Evolutionary conservation across 331 rosid genomes (phyloP), one percentile per base, ranked within the genome.

Genomic region (Stylosanthes scabra): DNA sequence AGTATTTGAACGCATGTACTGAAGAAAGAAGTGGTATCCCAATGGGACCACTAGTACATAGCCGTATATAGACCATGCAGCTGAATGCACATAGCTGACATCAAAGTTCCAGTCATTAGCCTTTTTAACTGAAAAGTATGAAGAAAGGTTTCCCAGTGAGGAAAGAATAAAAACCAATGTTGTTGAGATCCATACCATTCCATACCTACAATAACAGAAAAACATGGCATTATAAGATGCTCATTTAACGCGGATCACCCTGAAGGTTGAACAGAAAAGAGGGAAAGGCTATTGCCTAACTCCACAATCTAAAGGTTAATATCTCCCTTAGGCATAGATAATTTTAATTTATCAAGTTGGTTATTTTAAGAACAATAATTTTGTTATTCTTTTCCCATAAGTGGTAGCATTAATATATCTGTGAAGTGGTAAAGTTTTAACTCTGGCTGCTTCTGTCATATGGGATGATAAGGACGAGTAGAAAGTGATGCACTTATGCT

Each of bases 141-240:
- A 88, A 27, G 97, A 97, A 78, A 93, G 78, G 81, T 95, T 95
- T 84, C 99, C 99, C 76, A 90, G 83, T 6, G 97, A 75, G 60
- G 97, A 88, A 85, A 95, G 97, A 63, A 81, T 83, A 74, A 95
- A 92, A 49, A 92, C 91, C 85, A 95, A 78, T 44, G 99, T 95
- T 2, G 99, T 91, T 74, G 97, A 87, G 71, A 95, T 92, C 99
- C 97, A 95, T 70, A 95, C 59, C 62, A 83, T 92, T 64, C 99
- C 99, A 55, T 95, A 95, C 74, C 97, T 90, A 71, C 8, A 34
- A 61, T 62, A 75, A 57, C 49, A 73, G 27, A 84, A 79, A 47
- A 76, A 9, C 28, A 20, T 62, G 66, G 39, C 37, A 63, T 42
- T 41, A 69, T 70, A 39, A 80, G 73, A 72, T 72, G 58, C 45